phyloP scores from a whole-genome alignment of 495 filamentous ascomycete genomes.

The Neurospora terricola region DNA sequence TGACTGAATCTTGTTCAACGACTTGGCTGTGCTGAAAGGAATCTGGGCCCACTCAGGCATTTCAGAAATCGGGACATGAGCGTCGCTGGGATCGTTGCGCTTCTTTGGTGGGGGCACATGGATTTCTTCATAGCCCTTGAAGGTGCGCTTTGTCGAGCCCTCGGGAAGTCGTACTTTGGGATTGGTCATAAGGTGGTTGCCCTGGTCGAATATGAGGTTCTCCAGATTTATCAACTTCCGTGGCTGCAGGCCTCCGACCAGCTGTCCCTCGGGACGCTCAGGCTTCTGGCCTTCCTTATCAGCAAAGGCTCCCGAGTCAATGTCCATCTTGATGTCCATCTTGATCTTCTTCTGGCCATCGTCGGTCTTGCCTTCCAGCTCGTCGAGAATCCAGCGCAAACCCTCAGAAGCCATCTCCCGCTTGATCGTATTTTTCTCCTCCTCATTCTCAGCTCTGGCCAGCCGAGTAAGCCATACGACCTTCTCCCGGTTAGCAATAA shows the following conservation, averaged over 20 bases:
- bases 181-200: slow-evolving; percentile 98
- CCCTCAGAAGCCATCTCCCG: slow-evolving; percentile 83
- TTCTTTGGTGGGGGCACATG: slow-evolving; percentile 88
- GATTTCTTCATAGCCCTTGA: slow-evolving; percentile 98
- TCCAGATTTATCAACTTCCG: slow-evolving; percentile 84
- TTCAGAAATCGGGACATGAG: slow-evolving; percentile 68
- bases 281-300: slow-evolving; percentile 31
- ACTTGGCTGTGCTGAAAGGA: slow-evolving; percentile 66
- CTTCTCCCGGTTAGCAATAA: slow-evolving; percentile 86
- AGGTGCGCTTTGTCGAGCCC: slow-evolving; percentile 85
- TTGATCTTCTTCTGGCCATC: slow-evolving; percentile 55
- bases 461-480: slow-evolving; percentile 92
- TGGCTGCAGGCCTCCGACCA: slow-evolving; percentile 81
- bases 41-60: slow-evolving; percentile 85
- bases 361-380: slow-evolving; percentile 52
- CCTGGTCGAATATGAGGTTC: slow-evolving; percentile 93
- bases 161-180: slow-evolving; percentile 90
- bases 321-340: slow-evolving; percentile 87
- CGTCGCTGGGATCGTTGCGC: slow-evolving; percentile 69
- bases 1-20: slow-evolving; percentile 92
- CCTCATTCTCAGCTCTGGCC: slow-evolving; percentile 70
- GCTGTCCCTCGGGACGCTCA: slow-evolving; percentile 48
- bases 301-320: slow-evolving; percentile 59
- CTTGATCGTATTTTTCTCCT: slow-evolving; percentile 70
- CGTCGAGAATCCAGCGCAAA: slow-evolving; percentile 76